Evolutionary conservation across 371 early-diverging fungal genomes (phyloP), one percentile per base, ranked within the genome.

Genomic region (Mucor piriformis): DNA sequence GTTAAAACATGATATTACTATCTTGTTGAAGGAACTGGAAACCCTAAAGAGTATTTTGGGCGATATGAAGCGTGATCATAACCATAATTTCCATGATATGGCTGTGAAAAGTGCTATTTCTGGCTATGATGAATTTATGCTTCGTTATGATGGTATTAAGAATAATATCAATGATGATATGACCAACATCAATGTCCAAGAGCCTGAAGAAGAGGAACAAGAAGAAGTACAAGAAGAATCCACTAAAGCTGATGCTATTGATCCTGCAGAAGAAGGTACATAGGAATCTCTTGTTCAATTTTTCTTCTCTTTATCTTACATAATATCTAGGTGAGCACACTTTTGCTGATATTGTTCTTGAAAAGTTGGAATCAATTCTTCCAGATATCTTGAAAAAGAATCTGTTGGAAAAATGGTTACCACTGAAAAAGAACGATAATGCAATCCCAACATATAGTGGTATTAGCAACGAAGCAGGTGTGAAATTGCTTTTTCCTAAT

Each of bases 51-150:
- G 58, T 0, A 74, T 85, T 42, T 57, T 92, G 43, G 70, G 73
- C 1, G 82, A 82, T 16, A 75, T 92, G 68, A 89, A 90, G 64
- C 73, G 73, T 3, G 81, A 83, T 47, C 88, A 90, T 59, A 91
- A 92, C 69, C 83, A 86, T 49, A 90, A 92, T 62, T 91, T 77
- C 61, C 88, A 89, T 63, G 93, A 92, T 58, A 74, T 82, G 69
- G 91, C 90, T 27, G 92, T 91, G 15, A 85, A 84, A 29, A 64
- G 68, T 5, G 86, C 91, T 2, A 79, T 91, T 37, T 54, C 76
- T 3, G 84, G 74, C 1, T 90, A 83, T 46, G 85, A 87, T 32
- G 85, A 82, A 47, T 88, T 86, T 44, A 37, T 83, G 3, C 67
- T 61, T 4, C 70, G 67, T 11, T 74, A 64, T 42, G 74, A 69